Base-by-base conservation (phyloP, 208 protist species). In the Trypanosoma cruzi region DNA sequence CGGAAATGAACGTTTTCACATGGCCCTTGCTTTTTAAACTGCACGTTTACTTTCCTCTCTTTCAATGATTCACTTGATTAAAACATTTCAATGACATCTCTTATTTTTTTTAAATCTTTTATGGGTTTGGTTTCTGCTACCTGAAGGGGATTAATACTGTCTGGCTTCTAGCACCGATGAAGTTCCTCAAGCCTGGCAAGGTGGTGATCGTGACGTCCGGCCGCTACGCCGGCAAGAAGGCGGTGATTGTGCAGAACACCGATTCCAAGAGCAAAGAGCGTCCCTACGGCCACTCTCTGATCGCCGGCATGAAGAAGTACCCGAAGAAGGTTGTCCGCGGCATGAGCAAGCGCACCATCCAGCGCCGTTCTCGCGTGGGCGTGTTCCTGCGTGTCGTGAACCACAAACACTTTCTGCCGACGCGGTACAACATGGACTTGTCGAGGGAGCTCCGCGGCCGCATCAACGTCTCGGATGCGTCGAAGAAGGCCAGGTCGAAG, bases 331-430 rank as follows among this genome's bases (percentile, higher is more conserved):
- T 99, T 44, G 84, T 94, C 69, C 96, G 92, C 71, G 77, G 82
- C 42, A 99, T 99, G 98, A 89, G 79, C 81, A 90, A 96, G 86
- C 97, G 97, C 75, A 87, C 81, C 40, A 95, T 99, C 56, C 68
- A 85, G 37, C 90, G 94, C 79, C 86, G 96, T 77, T 98, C 95
- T 60, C 83, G 88, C 69, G 84, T 99, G 46, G 93, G 87, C 73
- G 92, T 98, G 77, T 99, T 99, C 88, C 86, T 99, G 67, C 98
- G 98, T 82, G 85, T 98, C 40, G 85, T 99, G 85, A 99, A 99
- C 96, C 97, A 98, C 95, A 98, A 95, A 84, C 98, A 99, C 94
- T 87, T 99, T 75, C 96, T 99, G 89, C 97, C 98, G 62, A 99
- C 98, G 56, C 89, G 98, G 77, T 98, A 98, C 82, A 94, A 97